Evolutionary conservation across 345 rosid genomes (phyloP).

Genomic region (Heritiera littoralis): DNA sequence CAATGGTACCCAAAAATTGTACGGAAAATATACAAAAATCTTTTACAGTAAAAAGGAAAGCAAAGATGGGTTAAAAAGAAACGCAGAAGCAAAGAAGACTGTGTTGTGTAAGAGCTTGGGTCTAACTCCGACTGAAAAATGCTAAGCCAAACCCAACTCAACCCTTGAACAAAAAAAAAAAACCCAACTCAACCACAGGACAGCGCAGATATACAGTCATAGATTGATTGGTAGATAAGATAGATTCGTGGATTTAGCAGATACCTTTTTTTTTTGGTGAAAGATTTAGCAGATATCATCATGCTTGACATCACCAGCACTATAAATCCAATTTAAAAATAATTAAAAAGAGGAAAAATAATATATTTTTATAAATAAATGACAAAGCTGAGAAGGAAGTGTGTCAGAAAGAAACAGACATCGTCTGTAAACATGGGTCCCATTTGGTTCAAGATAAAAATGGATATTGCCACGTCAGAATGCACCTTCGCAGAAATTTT

Average conservation of each 20-base stretch:
- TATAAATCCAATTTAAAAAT: background rate
- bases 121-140: conserved; percentile 37
- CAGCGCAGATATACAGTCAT: conserved; percentile 19
- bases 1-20: no score
- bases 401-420: conserved; percentile 2
- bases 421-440: background rate
- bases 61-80: no score
- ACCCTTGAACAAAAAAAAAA: no score
- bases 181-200: conserved; percentile 46
- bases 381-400: background rate
- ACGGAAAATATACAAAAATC: no score
- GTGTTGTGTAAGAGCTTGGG: conserved; percentile 15
- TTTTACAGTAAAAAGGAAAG: no score
- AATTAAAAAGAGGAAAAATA: no score
- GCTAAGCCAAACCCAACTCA: conserved; percentile 46
- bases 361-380: background rate
- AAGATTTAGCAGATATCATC: conserved; percentile 28
- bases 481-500: no score
- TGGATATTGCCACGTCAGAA: background rate
- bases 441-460: background rate
- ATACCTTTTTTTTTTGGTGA: background rate
- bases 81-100: background rate
- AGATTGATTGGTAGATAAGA: conserved; percentile 40
- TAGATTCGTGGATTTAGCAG: conserved; percentile 45
- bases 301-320: conserved; percentile 45